These are phyloP conservation scores for Tylopilus subfusipes DNA, from an alignment of 768 basidiomycete genomes.

Conservation along the genomic window DNA sequence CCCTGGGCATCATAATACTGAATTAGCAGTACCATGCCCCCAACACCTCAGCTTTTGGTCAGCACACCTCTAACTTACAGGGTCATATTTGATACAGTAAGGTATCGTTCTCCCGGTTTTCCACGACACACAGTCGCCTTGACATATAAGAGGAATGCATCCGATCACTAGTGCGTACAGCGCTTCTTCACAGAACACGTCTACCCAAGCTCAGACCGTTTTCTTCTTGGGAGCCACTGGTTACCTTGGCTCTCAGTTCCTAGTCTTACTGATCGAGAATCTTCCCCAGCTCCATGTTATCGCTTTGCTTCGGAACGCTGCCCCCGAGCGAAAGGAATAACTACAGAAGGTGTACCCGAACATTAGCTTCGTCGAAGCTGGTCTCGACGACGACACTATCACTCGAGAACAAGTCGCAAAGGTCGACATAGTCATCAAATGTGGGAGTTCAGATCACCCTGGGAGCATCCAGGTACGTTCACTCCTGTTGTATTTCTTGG, in stretches of 20 bases:
- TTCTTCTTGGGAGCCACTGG: slow-evolving; percentile 46
- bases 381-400: slow-evolving; percentile 34
- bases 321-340: slow-evolving; percentile 27
- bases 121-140: not conserved
- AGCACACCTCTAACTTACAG: not conserved
- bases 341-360: slow-evolving; percentile 34
- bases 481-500: not conserved
- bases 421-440: slow-evolving; percentile 40
- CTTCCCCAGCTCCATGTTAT: slow-evolving; percentile 33
- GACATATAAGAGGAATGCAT: not conserved
- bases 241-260: slow-evolving; percentile 41
- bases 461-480: slow-evolving; percentile 32
- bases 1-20: not conserved
- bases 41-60: slow-evolving; percentile 1
- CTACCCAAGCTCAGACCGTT: slow-evolving; percentile 19
- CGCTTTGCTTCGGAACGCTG: slow-evolving; percentile 36
- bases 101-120: not conserved
- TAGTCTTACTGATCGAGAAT: slow-evolving; percentile 32
- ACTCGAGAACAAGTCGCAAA: slow-evolving; percentile 36
- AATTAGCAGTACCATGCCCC: not conserved
- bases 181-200: slow-evolving; percentile 7
- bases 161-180: not conserved
- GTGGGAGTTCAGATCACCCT: slow-evolving; percentile 39
- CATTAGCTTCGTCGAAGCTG: slow-evolving; percentile 37
- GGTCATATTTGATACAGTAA: slow-evolving; percentile 6